Percentiles rank a stretch among this genome's conserved stretches.
Conservation (phyloP, 1,284 basidiomycete genomes). For the Earliella scabrosa region DNA sequence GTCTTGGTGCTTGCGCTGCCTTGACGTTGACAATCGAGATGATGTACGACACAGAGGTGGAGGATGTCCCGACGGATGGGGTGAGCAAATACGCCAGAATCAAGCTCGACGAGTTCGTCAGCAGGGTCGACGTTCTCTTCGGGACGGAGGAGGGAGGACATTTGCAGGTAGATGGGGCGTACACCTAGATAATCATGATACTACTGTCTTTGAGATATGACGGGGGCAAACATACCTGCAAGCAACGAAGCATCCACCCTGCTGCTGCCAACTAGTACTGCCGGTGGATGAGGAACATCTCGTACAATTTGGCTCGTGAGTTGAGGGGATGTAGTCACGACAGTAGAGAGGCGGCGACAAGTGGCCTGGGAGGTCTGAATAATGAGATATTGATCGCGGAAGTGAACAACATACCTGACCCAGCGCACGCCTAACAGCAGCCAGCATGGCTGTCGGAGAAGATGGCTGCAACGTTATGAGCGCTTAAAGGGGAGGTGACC, state of each 20-base stretch:
- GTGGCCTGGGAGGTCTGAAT: slow-evolving; percentile 9
- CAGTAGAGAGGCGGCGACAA: slow-evolving; percentile 23
- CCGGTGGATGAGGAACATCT: slow-evolving; percentile 1
- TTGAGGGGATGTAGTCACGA: neutral
- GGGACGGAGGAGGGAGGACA: slow-evolving; percentile 61
- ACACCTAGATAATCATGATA: slow-evolving; percentile 33
- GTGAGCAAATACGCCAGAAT: slow-evolving; percentile 85
- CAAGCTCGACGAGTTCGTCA: slow-evolving; percentile 70
- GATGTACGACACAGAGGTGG: slow-evolving; percentile 90
- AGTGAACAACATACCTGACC: slow-evolving; percentile 26
- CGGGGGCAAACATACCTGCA: neutral
- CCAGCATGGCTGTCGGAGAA: slow-evolving; percentile 32
- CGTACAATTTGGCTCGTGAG: slow-evolving; percentile 2
- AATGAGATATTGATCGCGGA: neutral
- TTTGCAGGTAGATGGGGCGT: slow-evolving; percentile 59
- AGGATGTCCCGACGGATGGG: slow-evolving; percentile 91
- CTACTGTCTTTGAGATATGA: neutral
- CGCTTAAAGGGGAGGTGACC: neutral
- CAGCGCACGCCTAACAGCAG: slow-evolving; percentile 30
- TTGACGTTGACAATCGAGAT: slow-evolving; percentile 87
- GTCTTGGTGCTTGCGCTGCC: slow-evolving; percentile 94
- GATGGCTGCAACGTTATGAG: neutral
- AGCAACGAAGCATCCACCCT: neutral
- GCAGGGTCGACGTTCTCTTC: slow-evolving; percentile 42
- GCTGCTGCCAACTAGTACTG: neutral